Evolutionary conservation across 1,139 yeast species (phyloP), one percentile per base, ranked within the genome.

Genomic region (Candida frijolesensis): DNA sequence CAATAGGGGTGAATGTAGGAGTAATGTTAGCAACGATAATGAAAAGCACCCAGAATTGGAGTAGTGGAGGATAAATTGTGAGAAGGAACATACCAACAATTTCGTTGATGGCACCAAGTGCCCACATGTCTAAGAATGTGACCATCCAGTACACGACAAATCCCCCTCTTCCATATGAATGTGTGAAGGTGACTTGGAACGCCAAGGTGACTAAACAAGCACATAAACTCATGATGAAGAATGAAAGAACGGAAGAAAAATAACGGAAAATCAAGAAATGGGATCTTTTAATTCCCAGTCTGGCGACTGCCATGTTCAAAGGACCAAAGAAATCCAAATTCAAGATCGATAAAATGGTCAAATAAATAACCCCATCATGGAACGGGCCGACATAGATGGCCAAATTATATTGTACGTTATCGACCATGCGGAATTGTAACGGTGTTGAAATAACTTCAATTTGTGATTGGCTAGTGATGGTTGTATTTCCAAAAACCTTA

Each of bases 331-430:
- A 76, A 52, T 82, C 79, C 60, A 85, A 77, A 55, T 82, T 83
- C 66, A 75, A 69, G 53, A 76, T 71, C 12, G 96, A 83, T 50
- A 88, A 68, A 65, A 89, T 84, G 57, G 89, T 79, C 63, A 86
- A 74, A 66, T 83, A 89, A 65, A 89, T 87, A 51, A 87, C 74
- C 46, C 96, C 96, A 56, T 88, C 85, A 64, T 86, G 89, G 5
- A 83, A 66, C 1, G 92, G 89, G 0, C 89, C 90, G 18, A 77
- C 58, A 22, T 84, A 62, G 2, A 79, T 82, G 2, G 80, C 70
- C 56, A 82, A 72, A 1, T 67, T 66, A 52, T 68, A 75, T 1
- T 89, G 88, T 25, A 77, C 72, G 47, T 73, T 65, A 64, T 87
- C 92, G 9, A 60, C 52, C 46, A 60, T 67, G 2, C 57, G 44